phyloP scores from a whole-genome alignment of 352 stramenopile species.

The Phytopythium kandeliae region DNA sequence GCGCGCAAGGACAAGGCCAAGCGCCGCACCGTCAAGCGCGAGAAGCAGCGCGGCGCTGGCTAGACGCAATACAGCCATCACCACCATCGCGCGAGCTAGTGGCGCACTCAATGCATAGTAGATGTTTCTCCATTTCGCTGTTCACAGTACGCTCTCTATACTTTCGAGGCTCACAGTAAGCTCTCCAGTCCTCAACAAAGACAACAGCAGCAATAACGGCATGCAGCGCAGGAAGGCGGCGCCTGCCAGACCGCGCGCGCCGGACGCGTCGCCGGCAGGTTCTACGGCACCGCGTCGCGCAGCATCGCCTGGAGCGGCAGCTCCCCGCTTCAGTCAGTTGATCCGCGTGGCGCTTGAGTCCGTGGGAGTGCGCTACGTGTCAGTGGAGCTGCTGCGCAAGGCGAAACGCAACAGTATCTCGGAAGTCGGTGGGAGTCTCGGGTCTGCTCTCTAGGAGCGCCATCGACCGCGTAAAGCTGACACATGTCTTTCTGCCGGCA shows the following conservation, averaged over 20 bases:
- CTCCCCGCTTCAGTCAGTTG: slow-evolving; percentile 40
- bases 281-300: background rate
- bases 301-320: slow-evolving; percentile 28
- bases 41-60: slow-evolving; percentile 64
- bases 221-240: too few species aligned
- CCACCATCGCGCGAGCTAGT: too few species aligned
- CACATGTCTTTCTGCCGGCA: background rate
- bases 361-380: slow-evolving; percentile 45
- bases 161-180: too few species aligned
- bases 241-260: background rate
- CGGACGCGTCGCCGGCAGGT: background rate
- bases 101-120: too few species aligned
- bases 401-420: slow-evolving; percentile 47
- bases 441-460: background rate
- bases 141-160: too few species aligned
- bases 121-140: too few species aligned
- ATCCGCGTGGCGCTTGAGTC: slow-evolving; percentile 30
- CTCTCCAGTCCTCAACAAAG: too few species aligned
- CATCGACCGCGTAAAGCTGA: background rate
- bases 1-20: slow-evolving; percentile 72
- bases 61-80: slow-evolving; percentile 20
- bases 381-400: slow-evolving; percentile 47
- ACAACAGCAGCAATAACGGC: too few species aligned
- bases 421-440: slow-evolving; percentile 10
- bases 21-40: slow-evolving; percentile 58